Conservation (phyloP, 2,329 filamentous ascomycete genomes). For the Penicillium aurantiogriseum region DNA sequence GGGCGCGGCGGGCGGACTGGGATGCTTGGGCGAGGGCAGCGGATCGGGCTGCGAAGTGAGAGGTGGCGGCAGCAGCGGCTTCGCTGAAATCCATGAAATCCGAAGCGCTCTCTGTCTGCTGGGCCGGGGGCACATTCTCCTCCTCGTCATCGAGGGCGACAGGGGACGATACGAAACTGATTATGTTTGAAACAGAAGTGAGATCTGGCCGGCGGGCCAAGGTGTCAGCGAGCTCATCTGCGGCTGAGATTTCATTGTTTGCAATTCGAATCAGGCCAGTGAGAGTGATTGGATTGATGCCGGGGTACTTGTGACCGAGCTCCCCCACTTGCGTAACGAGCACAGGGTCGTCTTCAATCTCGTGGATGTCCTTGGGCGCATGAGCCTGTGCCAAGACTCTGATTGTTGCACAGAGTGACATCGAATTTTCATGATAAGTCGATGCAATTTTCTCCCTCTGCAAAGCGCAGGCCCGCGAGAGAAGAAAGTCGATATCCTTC, state of each 20-base stretch:
- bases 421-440: constrained; percentile 58
- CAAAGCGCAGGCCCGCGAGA: constrained; percentile 49
- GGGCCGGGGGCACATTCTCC: neutral
- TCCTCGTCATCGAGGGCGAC: constrained; percentile 27
- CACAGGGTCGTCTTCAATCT: constrained; percentile 42
- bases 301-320: constrained; percentile 55
- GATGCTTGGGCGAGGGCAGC: constrained; percentile 58
- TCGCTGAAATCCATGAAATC: constrained; percentile 24
- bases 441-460: constrained; percentile 52
- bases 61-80: constrained; percentile 40
- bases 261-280: constrained; percentile 57
- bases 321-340: constrained; percentile 53
- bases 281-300: constrained; percentile 49
- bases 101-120: constrained; percentile 1
- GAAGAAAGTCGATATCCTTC: constrained; percentile 62
- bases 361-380: constrained; percentile 39
- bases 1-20: constrained; percentile 58
- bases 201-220: constrained; percentile 44
- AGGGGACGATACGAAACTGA: constrained; percentile 43
- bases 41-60: constrained; percentile 48
- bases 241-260: constrained; percentile 56
- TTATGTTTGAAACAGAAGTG: constrained; percentile 37
- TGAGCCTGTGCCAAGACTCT: constrained; percentile 52
- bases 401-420: constrained; percentile 57
- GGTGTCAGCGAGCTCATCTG: constrained; percentile 59